Conservation (phyloP, 306 rosid genomes). For the Castanospermum australe region DNA sequence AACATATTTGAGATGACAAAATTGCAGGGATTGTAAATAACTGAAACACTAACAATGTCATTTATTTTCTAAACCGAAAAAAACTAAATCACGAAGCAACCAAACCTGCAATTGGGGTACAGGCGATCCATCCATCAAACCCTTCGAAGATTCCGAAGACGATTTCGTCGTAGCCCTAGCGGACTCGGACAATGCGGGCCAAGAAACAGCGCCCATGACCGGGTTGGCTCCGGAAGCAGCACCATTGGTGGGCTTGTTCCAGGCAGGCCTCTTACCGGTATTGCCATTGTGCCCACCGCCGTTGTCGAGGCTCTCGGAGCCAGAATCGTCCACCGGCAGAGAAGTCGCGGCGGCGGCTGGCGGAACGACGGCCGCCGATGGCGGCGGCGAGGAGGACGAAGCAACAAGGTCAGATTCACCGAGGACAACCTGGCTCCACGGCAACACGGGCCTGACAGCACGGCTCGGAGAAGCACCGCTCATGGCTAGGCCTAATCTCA, state of each 20-base stretch:
- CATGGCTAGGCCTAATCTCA: no score
- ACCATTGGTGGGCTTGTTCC: conserved; percentile 83
- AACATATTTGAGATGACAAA: not conserved
- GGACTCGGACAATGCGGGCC: conserved; percentile 81
- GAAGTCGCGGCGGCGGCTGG: not conserved
- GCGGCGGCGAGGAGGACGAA: conserved; percentile 34
- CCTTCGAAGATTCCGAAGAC: conserved; percentile 49
- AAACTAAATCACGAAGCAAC: not conserved
- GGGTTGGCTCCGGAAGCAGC: conserved; percentile 49
- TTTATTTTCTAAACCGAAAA: not conserved
- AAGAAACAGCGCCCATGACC: conserved; percentile 83
- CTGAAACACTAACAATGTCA: not conserved
- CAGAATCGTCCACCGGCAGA: conserved; percentile 36
- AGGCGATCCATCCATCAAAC: conserved; percentile 35
- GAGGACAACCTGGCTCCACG: conserved; percentile 70
- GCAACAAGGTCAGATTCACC: conserved; percentile 50
- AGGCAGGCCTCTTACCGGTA: conserved; percentile 67
- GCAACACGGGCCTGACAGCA: conserved; percentile 12
- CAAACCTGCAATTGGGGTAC: conserved; percentile 55
- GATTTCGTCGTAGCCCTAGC: conserved; percentile 52
- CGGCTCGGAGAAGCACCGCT: conserved; percentile 36
- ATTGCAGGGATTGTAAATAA: not conserved
- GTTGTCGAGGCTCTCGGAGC: conserved; percentile 44
- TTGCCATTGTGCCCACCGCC: conserved; percentile 39
- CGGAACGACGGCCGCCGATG: not conserved